phyloP scores from a whole-genome alignment of 177 flowering plant species.

The Telopea speciosissima region DNA sequence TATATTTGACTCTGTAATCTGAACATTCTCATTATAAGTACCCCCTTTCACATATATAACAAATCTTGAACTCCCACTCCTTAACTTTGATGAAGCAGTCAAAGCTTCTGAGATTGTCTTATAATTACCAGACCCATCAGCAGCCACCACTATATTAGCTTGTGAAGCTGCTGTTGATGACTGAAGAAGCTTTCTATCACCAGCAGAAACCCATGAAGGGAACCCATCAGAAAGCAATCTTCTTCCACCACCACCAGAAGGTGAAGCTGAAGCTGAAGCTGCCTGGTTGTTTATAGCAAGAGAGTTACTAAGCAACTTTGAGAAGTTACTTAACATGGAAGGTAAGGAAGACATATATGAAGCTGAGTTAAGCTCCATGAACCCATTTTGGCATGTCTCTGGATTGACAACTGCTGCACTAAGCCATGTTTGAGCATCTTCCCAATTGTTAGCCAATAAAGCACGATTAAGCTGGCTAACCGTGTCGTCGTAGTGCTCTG shows the following conservation, averaged over 20 bases:
- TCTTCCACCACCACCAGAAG: neutral
- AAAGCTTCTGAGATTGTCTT: slow-evolving; percentile 28
- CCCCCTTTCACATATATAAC: slow-evolving; percentile 25
- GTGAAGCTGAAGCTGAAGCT: neutral
- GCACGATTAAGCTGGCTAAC: slow-evolving; percentile 33
- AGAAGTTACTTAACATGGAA: slow-evolving; percentile 22
- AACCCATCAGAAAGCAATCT: slow-evolving; percentile 20
- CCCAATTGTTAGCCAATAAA: slow-evolving; percentile 7
- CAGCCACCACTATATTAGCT: slow-evolving; percentile 31
- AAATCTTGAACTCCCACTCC: slow-evolving; percentile 18
- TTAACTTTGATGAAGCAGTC: slow-evolving; percentile 8
- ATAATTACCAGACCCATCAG: slow-evolving; percentile 31
- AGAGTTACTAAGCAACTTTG: slow-evolving; percentile 46
- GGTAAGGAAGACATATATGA: slow-evolving; percentile 24
- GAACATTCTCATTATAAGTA: slow-evolving; percentile 23
- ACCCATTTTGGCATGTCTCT: slow-evolving; percentile 48
- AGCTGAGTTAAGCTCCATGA: slow-evolving; percentile 26
- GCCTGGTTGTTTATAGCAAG: slow-evolving; percentile 34
- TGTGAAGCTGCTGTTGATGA: neutral
- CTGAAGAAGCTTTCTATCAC: slow-evolving; percentile 30
- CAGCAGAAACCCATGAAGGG: slow-evolving; percentile 21
- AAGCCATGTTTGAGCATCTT: slow-evolving; percentile 41
- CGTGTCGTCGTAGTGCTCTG: slow-evolving; percentile 45
- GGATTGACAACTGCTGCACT: slow-evolving; percentile 48
- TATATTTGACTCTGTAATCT: slow-evolving; percentile 17